Base-by-base conservation (phyloP, 2,329 filamentous ascomycete species). In the Trichoderma koningiopsis region DNA sequence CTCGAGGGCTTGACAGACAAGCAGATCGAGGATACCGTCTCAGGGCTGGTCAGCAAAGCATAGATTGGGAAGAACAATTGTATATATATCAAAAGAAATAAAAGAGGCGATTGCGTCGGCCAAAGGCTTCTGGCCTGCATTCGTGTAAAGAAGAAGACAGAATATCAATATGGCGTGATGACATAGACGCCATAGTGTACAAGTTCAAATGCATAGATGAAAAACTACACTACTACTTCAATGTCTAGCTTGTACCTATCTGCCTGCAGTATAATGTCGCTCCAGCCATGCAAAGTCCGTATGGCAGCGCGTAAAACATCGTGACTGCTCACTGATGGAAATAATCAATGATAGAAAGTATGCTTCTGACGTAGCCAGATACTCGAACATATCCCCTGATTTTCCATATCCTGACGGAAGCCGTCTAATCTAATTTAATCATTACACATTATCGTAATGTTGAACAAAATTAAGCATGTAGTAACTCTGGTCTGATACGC, bases 1-100 rank as follows among this genome's bases (percentile, higher is more conserved):
- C 81, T 89, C 76, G 86, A 88, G 81, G 87, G 86, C 43, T 78
- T 89, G 62, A 82, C 84, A 65, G 87, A 88, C 75, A 87, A 88
- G 80, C 83, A 89, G 78, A 87, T 89, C 72, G 87, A 89, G 78
- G 86, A 88, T 11, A 76, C 86, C 2, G 85, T 89, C 40, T 81
- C 85, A 52, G 81, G 82, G 43, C 79, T 89, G 70, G 87, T 89
- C 59, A 86, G 85, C 81, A 70, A 56, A 24, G 60, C 52, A 59
- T 69, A 61, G 52, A 56, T 11, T 2, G 47, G 52, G 43, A 13
- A 24, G 5, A 13, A 58, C 29, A 11, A 47, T 11, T 58, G 53
- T 58, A 52, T 58, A 55, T 56, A 60, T 29, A 40, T 22, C n/a
- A 43, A 43, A n/a, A 19, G 40, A n/a, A 37, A n/a, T 35, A 27